phyloP scores from a whole-genome alignment of 768 basidiomycete species.

The Gloeopeniophorella convolvens region DNA sequence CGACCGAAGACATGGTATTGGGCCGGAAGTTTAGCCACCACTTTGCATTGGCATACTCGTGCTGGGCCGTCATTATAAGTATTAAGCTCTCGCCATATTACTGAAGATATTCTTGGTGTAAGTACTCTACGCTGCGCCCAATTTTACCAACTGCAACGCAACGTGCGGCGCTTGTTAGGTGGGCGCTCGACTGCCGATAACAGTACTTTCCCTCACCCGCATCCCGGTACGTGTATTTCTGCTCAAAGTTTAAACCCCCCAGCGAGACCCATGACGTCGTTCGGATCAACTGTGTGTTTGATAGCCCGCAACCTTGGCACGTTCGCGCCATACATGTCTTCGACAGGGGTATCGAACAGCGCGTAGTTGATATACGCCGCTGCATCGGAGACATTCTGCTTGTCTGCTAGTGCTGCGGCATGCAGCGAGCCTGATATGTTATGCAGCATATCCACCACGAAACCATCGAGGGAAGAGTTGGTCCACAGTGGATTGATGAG shows the following conservation, averaged over 20 bases:
- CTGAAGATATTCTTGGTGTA: too few species aligned
- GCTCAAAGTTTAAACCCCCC: slow-evolving; percentile 20
- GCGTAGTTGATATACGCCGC: slow-evolving; percentile 22
- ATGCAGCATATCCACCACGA: neutral
- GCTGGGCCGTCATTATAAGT: too few species aligned
- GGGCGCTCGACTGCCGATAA: too few species aligned
- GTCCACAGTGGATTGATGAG: slow-evolving; percentile 17
- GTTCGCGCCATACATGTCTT: slow-evolving; percentile 18
- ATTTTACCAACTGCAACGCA: too few species aligned
- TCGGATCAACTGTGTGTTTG: slow-evolving; percentile 7
- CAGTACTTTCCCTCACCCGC: too few species aligned
- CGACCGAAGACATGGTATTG: too few species aligned
- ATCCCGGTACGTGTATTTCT: too few species aligned
- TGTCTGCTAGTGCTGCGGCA: slow-evolving; percentile 10
- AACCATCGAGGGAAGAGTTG: neutral
- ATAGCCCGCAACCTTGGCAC: slow-evolving; percentile 5
- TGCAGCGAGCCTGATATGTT: neutral
- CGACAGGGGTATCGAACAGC: slow-evolving; percentile 12
- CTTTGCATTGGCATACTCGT: too few species aligned
- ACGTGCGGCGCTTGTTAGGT: too few species aligned
- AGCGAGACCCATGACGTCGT: slow-evolving; percentile 19
- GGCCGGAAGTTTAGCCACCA: too few species aligned
- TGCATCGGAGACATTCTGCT: slow-evolving; percentile 14
- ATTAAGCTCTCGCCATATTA: too few species aligned
- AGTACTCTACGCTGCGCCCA: too few species aligned